Evolutionary conservation across 2,329 filamentous ascomycete species (phyloP), one percentile per base, ranked within the genome.

Genomic region (Xylariaceae sp.): DNA sequence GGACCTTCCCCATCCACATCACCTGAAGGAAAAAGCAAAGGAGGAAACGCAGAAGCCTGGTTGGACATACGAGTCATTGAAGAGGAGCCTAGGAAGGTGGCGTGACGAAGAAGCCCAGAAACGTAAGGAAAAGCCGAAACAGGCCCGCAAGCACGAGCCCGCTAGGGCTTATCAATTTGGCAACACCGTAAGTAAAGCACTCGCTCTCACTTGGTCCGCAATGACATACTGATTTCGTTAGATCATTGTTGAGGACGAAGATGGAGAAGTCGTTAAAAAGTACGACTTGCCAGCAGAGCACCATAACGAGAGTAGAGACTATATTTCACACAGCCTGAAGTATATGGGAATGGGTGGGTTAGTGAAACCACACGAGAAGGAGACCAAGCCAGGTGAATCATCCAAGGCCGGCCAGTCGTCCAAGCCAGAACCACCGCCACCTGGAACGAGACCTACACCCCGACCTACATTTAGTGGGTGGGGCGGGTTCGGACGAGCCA

Each of bases 111-210:
- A 88, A 50, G 65, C 81, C 34, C 66, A 77, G 37, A 78, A 79
- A 54, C 74, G 79, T 33, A 85, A 83, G 54, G 70, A 70, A 32
- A 81, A 82, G 61, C 60, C 69, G 3, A 78, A 83, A 49, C 63
- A 51, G 11, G 67, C 72, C 29, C 73, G 78, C 39, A 76, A 70
- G 50, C 75, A 81, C 50, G 85, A 85, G 41, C 85, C 87, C 11
- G 88, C 88, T n/a, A 72, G 84, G 36, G 87, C 87, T 4, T 94
- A 90, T 59, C 87, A 90, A 51, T 91, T 89, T 56, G 88, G 88
- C 48, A 90, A 88, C 59, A 90, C 77, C 33, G 79, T 81, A 71
- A 62, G 76, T 11, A 12, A 18, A 36, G 19, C 26, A 22, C 17
- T 3, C n/a, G 33, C 4, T n/a, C n/a, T 36, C 22, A 26, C 22